A percentile compares a stretch with the other conserved stretches of the same genome.
Evolutionary conservation across 352 stramenopile species (phyloP).

Genomic region (Sclerospora graminicola): DNA sequence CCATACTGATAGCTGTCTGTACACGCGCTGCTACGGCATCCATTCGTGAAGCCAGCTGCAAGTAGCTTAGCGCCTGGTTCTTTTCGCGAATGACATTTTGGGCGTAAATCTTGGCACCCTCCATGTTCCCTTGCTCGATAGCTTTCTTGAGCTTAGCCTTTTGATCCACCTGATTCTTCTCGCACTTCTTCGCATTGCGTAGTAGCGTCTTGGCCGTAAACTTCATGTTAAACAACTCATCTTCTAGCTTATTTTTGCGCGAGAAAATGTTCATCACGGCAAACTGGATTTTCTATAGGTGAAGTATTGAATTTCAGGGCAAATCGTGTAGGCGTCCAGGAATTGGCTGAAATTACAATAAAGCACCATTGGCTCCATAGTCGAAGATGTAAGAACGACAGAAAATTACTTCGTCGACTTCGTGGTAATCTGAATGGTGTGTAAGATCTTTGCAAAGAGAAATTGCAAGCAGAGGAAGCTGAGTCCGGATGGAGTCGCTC

Average conservation of each 20-base stretch:
- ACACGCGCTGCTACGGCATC: slow-evolving; percentile 93
- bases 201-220: slow-evolving; percentile 86
- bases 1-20: slow-evolving; percentile 95
- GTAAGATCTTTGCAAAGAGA: no score
- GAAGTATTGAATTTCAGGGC: no score
- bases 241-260: slow-evolving; percentile 75
- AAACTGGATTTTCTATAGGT: no score
- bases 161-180: slow-evolving; percentile 93
- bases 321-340: no score
- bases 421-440: no score
- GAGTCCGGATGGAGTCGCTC: no score
- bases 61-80: slow-evolving; percentile 90
- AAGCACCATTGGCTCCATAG: no score
- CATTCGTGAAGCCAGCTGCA: slow-evolving; percentile 92
- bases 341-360: no score
- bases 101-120: slow-evolving; percentile 96
- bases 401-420: no score
- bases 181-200: slow-evolving; percentile 93
- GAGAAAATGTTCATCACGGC: slow-evolving; percentile 75
- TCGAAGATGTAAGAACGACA: no score
- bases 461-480: no score
- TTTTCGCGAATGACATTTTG: slow-evolving; percentile 84
- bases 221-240: slow-evolving; percentile 87
- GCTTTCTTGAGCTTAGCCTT: slow-evolving; percentile 96
- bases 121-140: slow-evolving; percentile 94